A percentile compares a stretch with the other conserved stretches of the same genome.
phyloP scores from a whole-genome alignment of 148 eudicot species.

The Amaranthus hypochondriacus region DNA sequence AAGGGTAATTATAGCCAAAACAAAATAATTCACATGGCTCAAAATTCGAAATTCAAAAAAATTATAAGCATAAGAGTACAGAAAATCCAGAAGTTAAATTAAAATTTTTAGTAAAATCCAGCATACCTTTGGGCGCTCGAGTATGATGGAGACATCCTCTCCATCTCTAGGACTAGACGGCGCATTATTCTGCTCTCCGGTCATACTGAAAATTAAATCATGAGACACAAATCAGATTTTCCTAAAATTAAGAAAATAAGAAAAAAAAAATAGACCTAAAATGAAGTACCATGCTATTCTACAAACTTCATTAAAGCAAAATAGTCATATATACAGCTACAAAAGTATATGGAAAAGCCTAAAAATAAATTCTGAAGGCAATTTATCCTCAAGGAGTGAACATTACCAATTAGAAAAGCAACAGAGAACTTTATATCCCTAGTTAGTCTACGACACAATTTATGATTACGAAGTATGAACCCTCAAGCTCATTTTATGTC shows the following conservation, averaged over 20 bases:
- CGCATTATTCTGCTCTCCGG: conserved; percentile 75
- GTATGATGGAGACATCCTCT: conserved; percentile 63
- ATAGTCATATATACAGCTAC: neutral
- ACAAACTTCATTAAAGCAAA: neutral
- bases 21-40: neutral
- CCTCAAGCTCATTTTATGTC: no score
- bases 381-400: no score
- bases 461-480: no score
- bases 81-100: neutral
- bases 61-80: neutral
- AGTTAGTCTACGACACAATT: no score
- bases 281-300: neutral
- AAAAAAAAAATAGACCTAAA: neutral
- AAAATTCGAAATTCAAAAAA: neutral
- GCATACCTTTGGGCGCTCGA: conserved; percentile 73
- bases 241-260: neutral
- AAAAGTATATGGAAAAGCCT: neutral
- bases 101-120: neutral
- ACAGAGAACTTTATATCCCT: no score
- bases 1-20: neutral
- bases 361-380: no score
- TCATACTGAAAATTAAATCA: conserved; percentile 62
- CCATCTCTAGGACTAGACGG: conserved; percentile 92
- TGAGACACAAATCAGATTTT: conserved; percentile 19
- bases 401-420: no score